Base-by-base conservation (phyloP, 1,284 basidiomycete genomes). In the Rhodotorula sp. region DNA sequence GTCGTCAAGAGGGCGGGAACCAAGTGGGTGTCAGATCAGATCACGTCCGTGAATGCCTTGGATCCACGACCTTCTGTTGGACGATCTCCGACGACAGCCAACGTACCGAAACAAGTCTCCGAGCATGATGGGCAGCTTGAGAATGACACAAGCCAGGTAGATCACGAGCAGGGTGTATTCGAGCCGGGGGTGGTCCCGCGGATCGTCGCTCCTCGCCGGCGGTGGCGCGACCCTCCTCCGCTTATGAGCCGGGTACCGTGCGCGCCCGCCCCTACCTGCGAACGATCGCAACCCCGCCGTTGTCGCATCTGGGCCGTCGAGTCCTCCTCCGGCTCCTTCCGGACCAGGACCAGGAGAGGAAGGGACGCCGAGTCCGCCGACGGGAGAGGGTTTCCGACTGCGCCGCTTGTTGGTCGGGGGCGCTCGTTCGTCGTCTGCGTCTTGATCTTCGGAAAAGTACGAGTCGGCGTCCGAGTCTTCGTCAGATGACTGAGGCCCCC, bases 81-180 rank as follows among this genome's bases (percentile, higher is more conserved):
- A 23, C 1, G 18, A 28, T 28, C 48, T 21, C 18, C 10, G 57
- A n/a, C 28, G 28, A 28, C 28, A 28, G 28, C 47, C 14, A 23
- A 66, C 76, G 61, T 28, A 77, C 77, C 72, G 62, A 21, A 77
- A 66, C 21, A 78, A 59, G 50, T 78, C 78, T 34, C 70, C 69
- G 14, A 78, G 66, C 47, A 77, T 69, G 28, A 78, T 67, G 2
- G 78, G 78, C 4, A 78, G 50, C 0, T 73, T 64, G 1, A 78
- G 48, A 1, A 76, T 73, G 21, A 74, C 21, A 59, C 76, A 76
- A 5, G 71, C 64, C 26, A 78, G 72, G 71, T 78, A 78, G 59
- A 77, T 57, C 23, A 78, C 54, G 49, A 76, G 63, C 12, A 78
- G 73, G 23, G 73, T 69, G 23, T 45, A 60, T 8, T 76, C 72